Evolutionary conservation across 1,284 basidiomycete species (phyloP), one percentile per base, ranked within the genome.

Genomic region (Ganoderma boninense): DNA sequence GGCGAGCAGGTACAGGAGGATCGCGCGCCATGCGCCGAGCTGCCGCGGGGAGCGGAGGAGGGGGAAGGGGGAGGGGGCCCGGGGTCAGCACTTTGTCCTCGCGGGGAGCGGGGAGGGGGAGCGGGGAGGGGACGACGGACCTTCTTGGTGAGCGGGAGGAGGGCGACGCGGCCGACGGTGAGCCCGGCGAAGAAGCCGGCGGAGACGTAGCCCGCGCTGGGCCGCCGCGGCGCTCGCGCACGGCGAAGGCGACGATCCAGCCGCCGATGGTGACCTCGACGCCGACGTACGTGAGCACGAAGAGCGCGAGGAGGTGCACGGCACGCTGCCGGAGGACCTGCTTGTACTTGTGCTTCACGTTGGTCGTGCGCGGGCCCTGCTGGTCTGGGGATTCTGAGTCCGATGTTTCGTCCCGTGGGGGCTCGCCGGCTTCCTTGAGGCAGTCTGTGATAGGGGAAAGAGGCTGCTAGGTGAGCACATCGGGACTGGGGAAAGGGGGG

Each of bases 161-260:
- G 79, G 8, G 75, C 79, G 8, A 87, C 75, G n/a, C 86, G 80
- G 2, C 86, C 85, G 23, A 84, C 61, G 5, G 83, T 84, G 13
- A 87, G 73, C 29, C 86, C 84, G 80, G 82, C 84, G 70, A 84
- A 87, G 75, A 86, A 87, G 40, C 86, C 86, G 2, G 84, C 80
- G 7, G 85, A 85, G 73, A 86, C 83, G 71, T 87, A 87, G 2
- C 86, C 86, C 42, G 85, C 81, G 4, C 82, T 84, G 0, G 82
- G 74, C 0, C 87, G 46, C 86, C 86, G 1, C 79, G 77, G 11
- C 87, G 82, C 10, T 82, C 80, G 8, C 83, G 72, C 20, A 83
- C 82, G 46, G 87, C 76, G 71, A 83, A 87, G 2, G 86, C 87
- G 10, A 88, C 87, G 57, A 85, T 87, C 86, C 86, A 87, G 1